Evolutionary conservation across 2,329 filamentous ascomycete genomes (phyloP), one percentile per base, ranked within the genome.

Genomic region (Talaromyces amestolkiae): DNA sequence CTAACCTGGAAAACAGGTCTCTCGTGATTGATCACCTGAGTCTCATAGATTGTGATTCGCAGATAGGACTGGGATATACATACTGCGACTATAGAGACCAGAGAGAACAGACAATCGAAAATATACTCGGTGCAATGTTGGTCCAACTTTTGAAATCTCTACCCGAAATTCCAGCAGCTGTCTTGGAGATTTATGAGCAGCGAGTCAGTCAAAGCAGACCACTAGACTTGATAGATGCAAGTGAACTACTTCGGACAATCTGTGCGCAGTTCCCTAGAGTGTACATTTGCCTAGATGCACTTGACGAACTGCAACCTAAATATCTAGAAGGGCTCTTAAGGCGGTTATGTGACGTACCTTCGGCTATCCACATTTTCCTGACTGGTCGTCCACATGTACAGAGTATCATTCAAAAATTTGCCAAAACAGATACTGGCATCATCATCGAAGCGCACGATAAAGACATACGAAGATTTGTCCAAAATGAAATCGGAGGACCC

Each of bases 351-450:
- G 62, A 66, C 33, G 63, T 53, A 35, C 65, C 62, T 60, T 56
- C 63, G 37, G 53, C 53, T 31, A 65, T 65, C 15, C 65, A 66
- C 33, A 41, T 66, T 31, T 66, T 66, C 63, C 45, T 66, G 22
- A 65, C 65, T 54, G 62, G 62, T 27, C 65, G 65, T 65, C 65
- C 65, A 43, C 62, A 65, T 66, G 45, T 66, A 31, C 65, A 63
- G 51, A 49, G 43, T 10, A 39, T 33, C 35, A 43, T 88, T 33
- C 47, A 56, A 35, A 35, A 56, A 63, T 63, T 41, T 24, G 39
- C 53, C 65, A 67, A 67, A 65, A 61, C 47, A 37, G 60, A 65
- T 47, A 37, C 61, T 41, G 59, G 31, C 53, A 66, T 66, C 51
- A 53, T 19, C 39, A 65, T 66, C 56, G 39, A 66, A 51, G 65